Evolutionary conservation across 495 filamentous ascomycete species (phyloP), one percentile per base, ranked within the genome.

Genomic region (Tuber microsphaerosporum): DNA sequence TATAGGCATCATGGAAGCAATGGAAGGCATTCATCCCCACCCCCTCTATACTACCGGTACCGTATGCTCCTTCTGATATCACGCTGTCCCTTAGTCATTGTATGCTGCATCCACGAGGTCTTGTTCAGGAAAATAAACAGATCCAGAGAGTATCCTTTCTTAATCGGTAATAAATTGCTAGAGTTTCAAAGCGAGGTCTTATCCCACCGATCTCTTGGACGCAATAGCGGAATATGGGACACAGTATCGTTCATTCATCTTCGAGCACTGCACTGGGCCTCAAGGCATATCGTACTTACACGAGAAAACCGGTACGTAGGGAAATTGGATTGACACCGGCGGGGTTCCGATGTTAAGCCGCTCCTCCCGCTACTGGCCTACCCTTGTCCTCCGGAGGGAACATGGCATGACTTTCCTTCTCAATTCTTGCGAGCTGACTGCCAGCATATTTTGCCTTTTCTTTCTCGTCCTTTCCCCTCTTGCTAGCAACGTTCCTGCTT

Each of bases 241-340:
- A 61, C 51, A 31, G 0, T 31, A 61, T 26, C 51, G 3, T 31
- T n/a, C 51, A 26, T 16, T 61, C n/a, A 31, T 16, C 51, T n/a
- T 61, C 51, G n/a, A 61, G 51, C n/a, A 61, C 51, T 16, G 26
- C 26, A 31, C 51, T 16, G 26, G 2, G n/a, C 26, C 26, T 0
- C 51, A 61, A n/a, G 51, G 31, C 12, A 61, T 61, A 61, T 61
- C 51, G 1, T 31, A 61, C 51, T 14, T 31, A 61, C n/a, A 31
- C n/a, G 26, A 61, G 14, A 31, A 26, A 61, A 31, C n/a, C 51
- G 51, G 51, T 61, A 61, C 10, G 51, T 61, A 61, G 51, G 51
- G 51, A 61, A 61, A 61, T 61, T 61, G 51, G 51, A 61, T 61
- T 61, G n/a, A 61, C 51, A 61, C 26, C 51, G 51, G 51, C 51